Conservation (phyloP, 169 alveolate species). For the Sarcocystis neurona region DNA sequence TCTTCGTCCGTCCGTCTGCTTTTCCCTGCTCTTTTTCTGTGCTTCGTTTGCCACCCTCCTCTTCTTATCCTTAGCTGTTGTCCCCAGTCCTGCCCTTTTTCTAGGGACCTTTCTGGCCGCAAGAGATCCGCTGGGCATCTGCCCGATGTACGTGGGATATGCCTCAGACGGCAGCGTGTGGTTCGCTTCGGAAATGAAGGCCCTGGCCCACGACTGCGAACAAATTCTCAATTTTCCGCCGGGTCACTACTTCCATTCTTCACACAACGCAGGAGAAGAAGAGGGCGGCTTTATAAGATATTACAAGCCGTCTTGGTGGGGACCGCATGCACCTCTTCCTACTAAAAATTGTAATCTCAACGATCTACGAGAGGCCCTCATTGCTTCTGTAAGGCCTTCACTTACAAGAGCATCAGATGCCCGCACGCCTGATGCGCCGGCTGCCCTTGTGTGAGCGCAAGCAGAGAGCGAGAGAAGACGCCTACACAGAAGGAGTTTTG, state of each 20-base stretch:
- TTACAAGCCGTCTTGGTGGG: conserved; percentile 59
- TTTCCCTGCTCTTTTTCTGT: neutral
- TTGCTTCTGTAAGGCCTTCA: conserved; percentile 23
- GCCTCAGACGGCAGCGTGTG: conserved; percentile 57
- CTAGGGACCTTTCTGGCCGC: conserved; percentile 60
- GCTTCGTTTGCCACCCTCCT: neutral
- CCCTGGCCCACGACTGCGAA: conserved; percentile 35
- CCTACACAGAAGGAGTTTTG: no score
- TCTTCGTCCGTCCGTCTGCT: no score
- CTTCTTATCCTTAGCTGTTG: neutral
- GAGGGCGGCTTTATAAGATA: conserved; percentile 41
- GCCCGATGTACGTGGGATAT: conserved; percentile 59
- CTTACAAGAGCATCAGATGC: no score
- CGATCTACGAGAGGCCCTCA: conserved; percentile 40
- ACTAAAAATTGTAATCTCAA: neutral
- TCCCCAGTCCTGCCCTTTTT: neutral
- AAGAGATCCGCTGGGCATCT: conserved; percentile 62
- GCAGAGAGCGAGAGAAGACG: no score
- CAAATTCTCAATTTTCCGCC: conserved; percentile 69
- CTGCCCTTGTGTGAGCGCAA: no score
- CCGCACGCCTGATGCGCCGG: no score
- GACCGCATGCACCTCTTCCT: conserved; percentile 27
- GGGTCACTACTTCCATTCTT: conserved; percentile 63
- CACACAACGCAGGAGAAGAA: conserved; percentile 27
- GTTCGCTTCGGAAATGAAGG: conserved; percentile 58